Conservation (phyloP, 768 basidiomycete species). For the Auriculariales sp. region DNA sequence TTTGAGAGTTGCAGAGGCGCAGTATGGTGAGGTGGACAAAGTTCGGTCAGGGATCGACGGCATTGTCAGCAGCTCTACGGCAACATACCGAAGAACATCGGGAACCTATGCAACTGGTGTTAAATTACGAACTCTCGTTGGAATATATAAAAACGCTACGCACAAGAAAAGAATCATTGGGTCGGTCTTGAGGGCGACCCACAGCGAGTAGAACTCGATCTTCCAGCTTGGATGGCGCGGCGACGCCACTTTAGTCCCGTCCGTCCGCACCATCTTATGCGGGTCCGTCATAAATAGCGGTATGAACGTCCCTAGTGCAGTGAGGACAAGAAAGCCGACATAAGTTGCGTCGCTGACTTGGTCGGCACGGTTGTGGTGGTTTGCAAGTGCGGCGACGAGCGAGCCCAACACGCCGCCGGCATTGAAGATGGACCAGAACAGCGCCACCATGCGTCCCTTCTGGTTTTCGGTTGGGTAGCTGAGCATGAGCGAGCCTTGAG, state of each 20-base stretch:
- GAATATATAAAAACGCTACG: neutral
- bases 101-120: no score
- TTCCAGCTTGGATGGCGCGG: conserved; percentile 66
- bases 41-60: no score
- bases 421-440: conserved; percentile 81
- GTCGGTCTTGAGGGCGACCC: conserved; percentile 51
- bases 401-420: conserved; percentile 27
- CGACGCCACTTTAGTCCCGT: conserved; percentile 52
- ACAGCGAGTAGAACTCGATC: conserved; percentile 56
- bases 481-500: conserved; percentile 75
- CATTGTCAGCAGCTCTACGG: neutral
- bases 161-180: conserved; percentile 50
- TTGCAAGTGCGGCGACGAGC: conserved; percentile 10
- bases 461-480: conserved; percentile 68
- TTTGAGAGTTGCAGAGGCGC: conserved; percentile 58
- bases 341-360: conserved; percentile 17
- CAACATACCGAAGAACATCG: conserved; percentile 55
- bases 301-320: conserved; percentile 49
- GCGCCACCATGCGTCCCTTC: conserved; percentile 62
- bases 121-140: no score
- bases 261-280: conserved; percentile 53
- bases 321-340: conserved; percentile 66
- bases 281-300: conserved; percentile 64
- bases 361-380: conserved; percentile 7
- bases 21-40: neutral